phyloP scores from a whole-genome alignment of 2,329 filamentous ascomycete species.

The Uncinocarpus reesii region DNA sequence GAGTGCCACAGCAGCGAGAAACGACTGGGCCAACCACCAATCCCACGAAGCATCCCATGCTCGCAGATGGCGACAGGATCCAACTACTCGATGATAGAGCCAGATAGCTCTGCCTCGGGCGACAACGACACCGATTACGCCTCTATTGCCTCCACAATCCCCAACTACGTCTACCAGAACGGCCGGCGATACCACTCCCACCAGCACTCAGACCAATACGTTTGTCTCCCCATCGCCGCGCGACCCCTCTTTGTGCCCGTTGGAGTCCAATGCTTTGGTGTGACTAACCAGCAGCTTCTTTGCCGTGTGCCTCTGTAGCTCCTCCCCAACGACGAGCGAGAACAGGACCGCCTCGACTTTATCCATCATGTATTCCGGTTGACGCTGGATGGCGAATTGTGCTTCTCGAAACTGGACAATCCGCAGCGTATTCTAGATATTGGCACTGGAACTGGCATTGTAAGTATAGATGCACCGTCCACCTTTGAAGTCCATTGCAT shows the following conservation, averaged over 20 bases:
- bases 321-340: slow-evolving; percentile 18
- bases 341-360: slow-evolving; percentile 35
- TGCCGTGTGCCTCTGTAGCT: slow-evolving; percentile 9
- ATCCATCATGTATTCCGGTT: slow-evolving; percentile 28
- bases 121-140: slow-evolving; percentile 13
- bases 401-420: slow-evolving; percentile 24
- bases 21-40: background rate
- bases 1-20: background rate
- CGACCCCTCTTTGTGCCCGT: too few species aligned
- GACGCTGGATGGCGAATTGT: slow-evolving; percentile 26
- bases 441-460: slow-evolving; percentile 28
- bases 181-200: slow-evolving; percentile 20
- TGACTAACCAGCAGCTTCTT: too few species aligned
- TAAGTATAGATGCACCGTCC: background rate
- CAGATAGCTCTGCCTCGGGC: slow-evolving; percentile 12
- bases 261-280: too few species aligned
- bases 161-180: slow-evolving; percentile 18
- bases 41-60: background rate
- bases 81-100: slow-evolving; percentile 7
- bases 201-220: slow-evolving; percentile 16
- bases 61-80: slow-evolving; percentile 3
- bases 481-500: background rate
- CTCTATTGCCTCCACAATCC: slow-evolving; percentile 14
- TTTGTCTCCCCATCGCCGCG: background rate
- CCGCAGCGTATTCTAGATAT: slow-evolving; percentile 24